Percentiles rank a stretch among this genome's conserved stretches.
Conservation (phyloP, 202 grass and related monocot genomes). For the Carex sylvatica region DNA sequence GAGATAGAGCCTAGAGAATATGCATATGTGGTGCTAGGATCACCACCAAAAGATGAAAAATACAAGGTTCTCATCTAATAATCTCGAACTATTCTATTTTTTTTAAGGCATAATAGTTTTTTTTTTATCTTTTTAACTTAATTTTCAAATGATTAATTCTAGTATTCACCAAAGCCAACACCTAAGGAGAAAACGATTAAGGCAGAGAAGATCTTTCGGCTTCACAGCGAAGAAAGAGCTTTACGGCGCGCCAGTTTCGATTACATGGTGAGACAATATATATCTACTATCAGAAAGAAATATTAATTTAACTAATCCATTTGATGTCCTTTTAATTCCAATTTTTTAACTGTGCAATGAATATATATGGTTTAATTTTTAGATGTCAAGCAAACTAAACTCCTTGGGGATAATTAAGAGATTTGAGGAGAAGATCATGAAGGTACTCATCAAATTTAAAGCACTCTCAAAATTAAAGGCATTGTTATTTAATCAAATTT, state of each 20-base stretch:
- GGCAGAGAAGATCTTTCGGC: slow-evolving; percentile 33
- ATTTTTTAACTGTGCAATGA: neutral
- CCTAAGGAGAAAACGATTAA: slow-evolving; percentile 10
- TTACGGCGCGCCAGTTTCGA: slow-evolving; percentile 65
- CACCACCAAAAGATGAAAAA: slow-evolving; percentile 17
- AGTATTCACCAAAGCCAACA: neutral
- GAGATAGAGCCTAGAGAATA: neutral
- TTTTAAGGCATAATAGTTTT: neutral
- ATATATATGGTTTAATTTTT: neutral
- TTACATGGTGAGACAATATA: slow-evolving; percentile 43
- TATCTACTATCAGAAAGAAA: neutral
- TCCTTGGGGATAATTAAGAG: slow-evolving; percentile 73
- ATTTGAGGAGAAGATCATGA: slow-evolving; percentile 76
- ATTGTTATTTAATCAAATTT: neutral
- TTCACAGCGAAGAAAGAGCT: slow-evolving; percentile 85
- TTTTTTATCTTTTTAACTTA: neutral
- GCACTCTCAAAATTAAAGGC: neutral
- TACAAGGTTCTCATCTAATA: neutral
- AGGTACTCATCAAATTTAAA: slow-evolving; percentile 33
- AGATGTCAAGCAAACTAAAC: slow-evolving; percentile 90
- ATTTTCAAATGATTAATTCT: neutral
- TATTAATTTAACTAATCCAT: neutral
- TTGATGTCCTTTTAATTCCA: neutral
- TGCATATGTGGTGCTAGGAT: neutral
- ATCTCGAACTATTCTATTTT: neutral